A percentile compares a stretch with the other conserved stretches of the same genome.
Conservation (phyloP, 768 basidiomycete genomes). For the Agaricus sinodeliciosus region DNA sequence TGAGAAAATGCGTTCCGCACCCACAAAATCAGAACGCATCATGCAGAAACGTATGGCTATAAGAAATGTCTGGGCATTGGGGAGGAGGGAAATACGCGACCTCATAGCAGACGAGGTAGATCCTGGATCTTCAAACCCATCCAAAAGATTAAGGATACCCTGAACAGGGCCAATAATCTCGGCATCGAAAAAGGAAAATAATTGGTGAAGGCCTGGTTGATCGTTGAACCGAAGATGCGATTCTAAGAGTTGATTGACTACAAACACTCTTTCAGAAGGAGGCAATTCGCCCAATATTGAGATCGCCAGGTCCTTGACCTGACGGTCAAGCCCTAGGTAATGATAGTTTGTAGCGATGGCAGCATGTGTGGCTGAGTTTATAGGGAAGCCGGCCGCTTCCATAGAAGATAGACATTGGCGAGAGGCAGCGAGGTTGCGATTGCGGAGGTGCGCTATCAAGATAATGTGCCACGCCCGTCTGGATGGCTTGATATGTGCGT, state of each 20-base stretch:
- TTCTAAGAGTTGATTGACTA: slow-evolving; percentile 68
- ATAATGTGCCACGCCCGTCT: slow-evolving; percentile 66
- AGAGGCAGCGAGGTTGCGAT: slow-evolving; percentile 54
- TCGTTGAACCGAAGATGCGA: slow-evolving; percentile 53
- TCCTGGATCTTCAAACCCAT: neutral
- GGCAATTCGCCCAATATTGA: slow-evolving; percentile 36
- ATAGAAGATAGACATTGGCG: slow-evolving; percentile 48
- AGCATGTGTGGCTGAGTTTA: slow-evolving; percentile 54
- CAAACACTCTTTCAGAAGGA: slow-evolving; percentile 34
- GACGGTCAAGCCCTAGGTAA: slow-evolving; percentile 47
- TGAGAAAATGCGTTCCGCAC: slow-evolving; percentile 39
- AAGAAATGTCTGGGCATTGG: slow-evolving; percentile 56
- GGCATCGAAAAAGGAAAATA: slow-evolving; percentile 43
- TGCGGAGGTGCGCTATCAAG: slow-evolving; percentile 61
- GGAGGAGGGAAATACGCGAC: slow-evolving; percentile 19
- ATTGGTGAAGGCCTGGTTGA: slow-evolving; percentile 33
- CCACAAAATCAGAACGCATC: slow-evolving; percentile 33
- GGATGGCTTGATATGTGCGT: slow-evolving; percentile 38
- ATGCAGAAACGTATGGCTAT: slow-evolving; percentile 55
- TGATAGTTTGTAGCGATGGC: slow-evolving; percentile 54
- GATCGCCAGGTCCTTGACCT: slow-evolving; percentile 48
- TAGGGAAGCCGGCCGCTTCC: slow-evolving; percentile 45
- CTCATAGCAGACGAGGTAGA: neutral
- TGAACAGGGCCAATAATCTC: slow-evolving; percentile 2
- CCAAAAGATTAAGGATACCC: neutral